Base-by-base conservation (phyloP, 2,329 filamentous ascomycete species). In the Alternaria alternata region DNA sequence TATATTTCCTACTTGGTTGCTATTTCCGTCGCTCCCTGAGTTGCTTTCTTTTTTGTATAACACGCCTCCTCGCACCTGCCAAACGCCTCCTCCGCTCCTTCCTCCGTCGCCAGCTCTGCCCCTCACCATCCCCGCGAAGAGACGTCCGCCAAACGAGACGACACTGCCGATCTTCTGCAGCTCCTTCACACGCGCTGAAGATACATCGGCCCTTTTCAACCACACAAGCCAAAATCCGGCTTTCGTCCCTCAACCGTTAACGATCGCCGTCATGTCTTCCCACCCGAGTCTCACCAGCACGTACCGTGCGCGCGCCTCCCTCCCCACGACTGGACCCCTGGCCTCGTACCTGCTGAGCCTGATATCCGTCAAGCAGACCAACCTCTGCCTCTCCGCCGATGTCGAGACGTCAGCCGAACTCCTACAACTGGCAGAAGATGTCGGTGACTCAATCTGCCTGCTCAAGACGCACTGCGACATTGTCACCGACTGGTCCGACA, bases 401-500 rank as follows among this genome's bases (percentile, higher is more conserved):
- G 84, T 88, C 61, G 83, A 82, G 49, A 87, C 82, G 48, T 85
- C 86, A 11, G 81, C 82, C 52, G 81, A 85, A 65, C 81, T 89
- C 18, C 74, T 89, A 18, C 79, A 80, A 43, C 77, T 89, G 9
- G 86, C 86, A 30, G 83, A 86, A 63, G 82, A 87, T 36, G 81
- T 88, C 16, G 87, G 87, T 60, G 86, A 88, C 65, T 82, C 84
- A 62, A 88, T 89, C 58, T 87, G 85, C 65, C 75, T 88, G 28
- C 79, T 89, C 56, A 87, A 88, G 75, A 85, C 87, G 5, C 86
- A 88, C 69, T 86, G 85, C 56, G 87, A 89, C 75, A 87, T 87
- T 53, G 84, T 89, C 66, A 82, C 84, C 63, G 87, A 89, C 74
- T 89, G 86, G 81, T 83, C 82, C 14, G 83, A 85, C 60, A 81